Evolutionary conservation across 257 asterid species (phyloP).

Genomic region (Cordia subcordata): DNA sequence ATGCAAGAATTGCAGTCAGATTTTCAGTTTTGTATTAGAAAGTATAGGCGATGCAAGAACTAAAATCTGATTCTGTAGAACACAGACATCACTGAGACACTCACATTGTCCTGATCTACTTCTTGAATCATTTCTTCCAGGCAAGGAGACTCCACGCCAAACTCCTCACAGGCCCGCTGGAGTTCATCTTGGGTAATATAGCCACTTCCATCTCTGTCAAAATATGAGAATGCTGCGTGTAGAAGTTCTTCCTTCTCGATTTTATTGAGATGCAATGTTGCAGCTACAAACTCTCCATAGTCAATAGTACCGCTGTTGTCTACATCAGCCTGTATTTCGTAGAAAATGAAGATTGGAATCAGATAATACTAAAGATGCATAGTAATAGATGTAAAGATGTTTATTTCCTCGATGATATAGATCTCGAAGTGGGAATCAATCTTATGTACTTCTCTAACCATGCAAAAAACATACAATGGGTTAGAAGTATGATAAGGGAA

Average conservation of each 20-base stretch:
- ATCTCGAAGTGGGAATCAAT: no score
- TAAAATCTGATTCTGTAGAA: background rate
- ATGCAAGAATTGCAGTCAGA: no score
- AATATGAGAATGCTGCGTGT: conserved; percentile 73
- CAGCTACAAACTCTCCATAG: conserved; percentile 87
- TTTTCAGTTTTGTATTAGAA: background rate
- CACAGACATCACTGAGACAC: background rate
- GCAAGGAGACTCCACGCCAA: conserved; percentile 58
- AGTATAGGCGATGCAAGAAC: background rate
- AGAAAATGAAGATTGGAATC: background rate
- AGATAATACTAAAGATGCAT: background rate
- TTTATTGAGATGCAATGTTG: conserved; percentile 86
- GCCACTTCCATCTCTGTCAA: conserved; percentile 87
- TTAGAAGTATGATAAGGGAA: no score
- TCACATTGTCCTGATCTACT: conserved; percentile 82
- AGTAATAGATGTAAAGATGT: no score
- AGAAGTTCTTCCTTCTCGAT: conserved; percentile 73
- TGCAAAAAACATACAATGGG: no score
- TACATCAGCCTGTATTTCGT: conserved; percentile 63
- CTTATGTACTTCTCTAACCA: no score
- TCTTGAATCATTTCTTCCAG: conserved; percentile 76
- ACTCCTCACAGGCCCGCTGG: conserved; percentile 78
- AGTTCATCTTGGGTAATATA: conserved; percentile 82
- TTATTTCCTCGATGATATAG: no score
- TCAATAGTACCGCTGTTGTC: conserved; percentile 90